Conservation (phyloP, 2,329 filamentous ascomycete genomes). For the Apiospora malaysiana region DNA sequence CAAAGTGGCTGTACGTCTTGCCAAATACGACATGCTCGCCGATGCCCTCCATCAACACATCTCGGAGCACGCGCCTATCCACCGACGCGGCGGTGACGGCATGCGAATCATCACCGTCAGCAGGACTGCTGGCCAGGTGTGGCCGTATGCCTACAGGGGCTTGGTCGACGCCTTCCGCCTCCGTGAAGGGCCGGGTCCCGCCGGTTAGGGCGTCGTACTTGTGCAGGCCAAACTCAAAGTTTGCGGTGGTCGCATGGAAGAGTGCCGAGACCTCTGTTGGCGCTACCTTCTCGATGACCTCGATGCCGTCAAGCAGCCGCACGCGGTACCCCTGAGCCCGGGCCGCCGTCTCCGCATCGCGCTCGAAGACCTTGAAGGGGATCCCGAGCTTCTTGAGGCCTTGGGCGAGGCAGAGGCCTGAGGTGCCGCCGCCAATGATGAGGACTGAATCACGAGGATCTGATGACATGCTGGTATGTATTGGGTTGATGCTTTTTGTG, state of each 20-base stretch:
- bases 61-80: constrained; percentile 42
- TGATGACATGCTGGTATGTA: neutral
- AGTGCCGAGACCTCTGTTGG: constrained; percentile 26
- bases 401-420: constrained; percentile 43
- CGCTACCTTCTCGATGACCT: constrained; percentile 28
- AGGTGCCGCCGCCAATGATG: constrained; percentile 44
- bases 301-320: constrained; percentile 34
- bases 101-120: constrained; percentile 28
- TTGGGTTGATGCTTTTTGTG: neutral
- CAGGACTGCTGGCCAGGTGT: constrained; percentile 15
- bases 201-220: constrained; percentile 25
- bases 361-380: constrained; percentile 44
- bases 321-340: constrained; percentile 46
- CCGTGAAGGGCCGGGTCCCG: neutral
- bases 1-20: constrained; percentile 36
- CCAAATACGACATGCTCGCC: constrained; percentile 39
- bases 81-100: constrained; percentile 24
- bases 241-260: constrained; percentile 29
- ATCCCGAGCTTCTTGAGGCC: constrained; percentile 41
- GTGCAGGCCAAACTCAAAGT: constrained; percentile 20
- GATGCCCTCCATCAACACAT: constrained; percentile 39
- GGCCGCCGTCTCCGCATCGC: constrained; percentile 36
- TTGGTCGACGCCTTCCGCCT: neutral
- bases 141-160: neutral
- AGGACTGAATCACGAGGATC: constrained; percentile 31